Conservation (phyloP, 1,284 basidiomycete species). For the Marasmius fiardii region DNA sequence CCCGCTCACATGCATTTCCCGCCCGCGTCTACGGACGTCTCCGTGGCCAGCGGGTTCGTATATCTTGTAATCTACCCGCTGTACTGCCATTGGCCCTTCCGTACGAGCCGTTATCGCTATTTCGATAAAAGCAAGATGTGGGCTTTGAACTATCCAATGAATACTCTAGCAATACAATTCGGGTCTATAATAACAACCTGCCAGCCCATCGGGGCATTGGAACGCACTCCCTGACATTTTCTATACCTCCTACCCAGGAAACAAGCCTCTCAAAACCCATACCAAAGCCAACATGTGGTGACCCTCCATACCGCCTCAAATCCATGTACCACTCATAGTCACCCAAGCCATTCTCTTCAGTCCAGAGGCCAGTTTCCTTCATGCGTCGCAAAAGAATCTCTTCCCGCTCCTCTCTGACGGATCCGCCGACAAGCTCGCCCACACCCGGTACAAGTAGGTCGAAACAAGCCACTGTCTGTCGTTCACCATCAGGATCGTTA, state of each 20-base stretch:
- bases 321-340: slow-evolving; percentile 87
- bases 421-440: slow-evolving; percentile 92
- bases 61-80: no score
- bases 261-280: slow-evolving; percentile 90
- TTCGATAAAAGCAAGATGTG: no score
- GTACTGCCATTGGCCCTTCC: no score
- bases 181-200: slow-evolving; percentile 41
- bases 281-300: slow-evolving; percentile 90
- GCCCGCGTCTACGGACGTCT: no score
- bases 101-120: no score
- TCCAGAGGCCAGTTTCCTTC: slow-evolving; percentile 34
- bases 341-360: slow-evolving; percentile 35
- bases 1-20: neutral
- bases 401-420: slow-evolving; percentile 83
- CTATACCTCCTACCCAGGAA: slow-evolving; percentile 78
- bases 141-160: no score
- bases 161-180: no score
- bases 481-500: slow-evolving; percentile 36
- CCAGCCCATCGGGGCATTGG: slow-evolving; percentile 90
- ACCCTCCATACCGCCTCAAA: slow-evolving; percentile 75
- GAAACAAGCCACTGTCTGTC: slow-evolving; percentile 86
- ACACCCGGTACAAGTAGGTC: slow-evolving; percentile 87
- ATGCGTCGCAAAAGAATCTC: slow-evolving; percentile 54
- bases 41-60: no score
- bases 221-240: slow-evolving; percentile 87